Evolutionary conservation across 805 yeast genomes (phyloP), one percentile per base, ranked within the genome.

Genomic region (Ogataea dorogensis): DNA sequence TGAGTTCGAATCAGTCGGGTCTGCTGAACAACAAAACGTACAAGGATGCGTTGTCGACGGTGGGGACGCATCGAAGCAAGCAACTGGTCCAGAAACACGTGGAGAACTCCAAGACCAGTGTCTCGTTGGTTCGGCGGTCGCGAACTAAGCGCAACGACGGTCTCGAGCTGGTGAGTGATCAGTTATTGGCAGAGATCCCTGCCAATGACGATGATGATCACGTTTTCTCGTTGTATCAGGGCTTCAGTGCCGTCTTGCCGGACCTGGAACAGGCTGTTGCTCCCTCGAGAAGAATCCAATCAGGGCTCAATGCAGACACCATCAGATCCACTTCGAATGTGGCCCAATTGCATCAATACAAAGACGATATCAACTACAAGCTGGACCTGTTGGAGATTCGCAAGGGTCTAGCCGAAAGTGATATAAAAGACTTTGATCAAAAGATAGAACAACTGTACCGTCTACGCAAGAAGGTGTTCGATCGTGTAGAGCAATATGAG

Each of bases 381-480:
- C 58, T 81, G 45, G 81, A 77, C 39, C 56, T 75, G 12, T 55
- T 79, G 39, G 81, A 78, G 44, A 69, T 83, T 17, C 71, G 83
- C 33, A 81, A 83, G 54, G 77, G 79, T 14, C 56, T 81, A 24
- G 77, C 86, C 0, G 70, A 84, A 1, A 67, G 67, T 47, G 89
- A 83, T 50, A 77, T 83, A 20, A 60, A 65, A 33, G 89, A 79
- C 36, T 65, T 83, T 22, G 91, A 83, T 53, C 53, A 52, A 23
- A 71, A 77, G 46, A 71, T 83, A 24, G 65, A 68, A 28, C 69
- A 67, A 46, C 51, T 82, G 27, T 73, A 75, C 38, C 45, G 59
- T 13, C 63, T 70, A 62, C 65, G 89, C 31, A 67, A 70, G 36
- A 48, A 68, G 10, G 73, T 79, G 19, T 77, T 81, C 50, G 75